Conservation (phyloP, 176 grass and related monocot species). For the Triticum dicoccoides region DNA sequence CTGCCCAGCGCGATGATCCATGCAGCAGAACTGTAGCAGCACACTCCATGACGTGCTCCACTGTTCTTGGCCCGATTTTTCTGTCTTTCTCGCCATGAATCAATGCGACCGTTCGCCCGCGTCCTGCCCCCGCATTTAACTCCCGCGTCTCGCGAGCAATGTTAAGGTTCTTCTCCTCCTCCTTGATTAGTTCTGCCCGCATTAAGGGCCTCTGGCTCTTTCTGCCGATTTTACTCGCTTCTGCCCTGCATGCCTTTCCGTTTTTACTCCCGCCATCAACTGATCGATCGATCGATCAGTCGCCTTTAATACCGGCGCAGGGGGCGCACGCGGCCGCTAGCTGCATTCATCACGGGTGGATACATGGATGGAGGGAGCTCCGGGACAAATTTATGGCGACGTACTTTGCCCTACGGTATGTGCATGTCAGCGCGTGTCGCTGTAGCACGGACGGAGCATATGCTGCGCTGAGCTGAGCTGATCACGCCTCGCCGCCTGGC, state of each 20-base stretch:
- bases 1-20: not conserved
- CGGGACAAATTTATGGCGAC: not conserved
- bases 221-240: too few relatives aligned
- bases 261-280: not conserved
- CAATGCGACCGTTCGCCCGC: constrained; percentile 17
- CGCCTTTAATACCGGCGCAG: not conserved
- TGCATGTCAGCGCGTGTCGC: not conserved
- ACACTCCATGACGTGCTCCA: not conserved
- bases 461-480: not conserved
- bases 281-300: not conserved
- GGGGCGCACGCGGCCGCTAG: not conserved
- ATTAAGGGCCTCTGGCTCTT: too few relatives aligned
- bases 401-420: not conserved
- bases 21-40: not conserved
- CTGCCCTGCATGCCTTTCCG: not conserved
- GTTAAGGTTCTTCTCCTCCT: not conserved
- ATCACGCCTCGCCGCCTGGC: not conserved
- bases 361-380: not conserved
- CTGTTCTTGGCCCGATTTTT: not conserved
- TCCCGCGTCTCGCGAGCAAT: constrained; percentile 1
- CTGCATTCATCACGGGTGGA: constrained; percentile 17
- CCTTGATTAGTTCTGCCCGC: not conserved
- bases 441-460: not conserved
- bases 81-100: constrained; percentile 11
- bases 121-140: constrained; percentile 21